phyloP scores from a whole-genome alignment of 371 early-diverging fungal genomes.

The Gilbertella persicaria region DNA sequence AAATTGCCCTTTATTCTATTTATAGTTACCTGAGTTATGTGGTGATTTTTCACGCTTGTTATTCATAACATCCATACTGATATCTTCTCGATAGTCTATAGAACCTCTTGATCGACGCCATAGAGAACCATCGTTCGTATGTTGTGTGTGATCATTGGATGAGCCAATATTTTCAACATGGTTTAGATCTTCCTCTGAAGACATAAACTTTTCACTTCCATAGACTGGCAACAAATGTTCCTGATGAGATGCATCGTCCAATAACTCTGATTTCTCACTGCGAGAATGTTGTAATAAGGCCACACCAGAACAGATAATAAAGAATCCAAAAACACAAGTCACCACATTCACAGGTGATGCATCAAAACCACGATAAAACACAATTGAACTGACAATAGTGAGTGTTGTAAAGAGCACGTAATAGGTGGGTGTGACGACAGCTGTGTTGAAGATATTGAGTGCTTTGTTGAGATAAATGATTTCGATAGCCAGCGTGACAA shows the following conservation, averaged over 20 bases:
- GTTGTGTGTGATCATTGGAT: constrained; percentile 1
- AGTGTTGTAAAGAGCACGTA: constrained; percentile 93
- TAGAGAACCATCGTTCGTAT: not conserved
- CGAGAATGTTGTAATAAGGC: constrained; percentile 41
- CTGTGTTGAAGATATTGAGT: constrained; percentile 89
- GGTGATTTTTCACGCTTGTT: constrained; percentile 1
- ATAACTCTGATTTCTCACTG: constrained; percentile 12
- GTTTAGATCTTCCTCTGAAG: constrained; percentile 18
- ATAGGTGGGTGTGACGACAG: constrained; percentile 89
- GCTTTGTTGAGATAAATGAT: constrained; percentile 97
- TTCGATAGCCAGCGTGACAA: constrained; percentile 81
- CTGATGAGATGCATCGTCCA: constrained; percentile 27
- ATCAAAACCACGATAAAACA: constrained; percentile 86
- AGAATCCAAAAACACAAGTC: constrained; percentile 88
- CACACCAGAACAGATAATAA: constrained; percentile 74
- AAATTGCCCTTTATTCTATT: too few relatives aligned
- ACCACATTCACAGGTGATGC: constrained; percentile 77
- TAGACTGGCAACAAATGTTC: constrained; percentile 7
- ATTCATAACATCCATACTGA: constrained; percentile 13
- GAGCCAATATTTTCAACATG: constrained; percentile 10
- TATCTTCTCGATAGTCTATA: constrained; percentile 16
- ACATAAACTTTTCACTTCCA: constrained; percentile 20
- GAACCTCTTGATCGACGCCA: constrained; percentile 20
- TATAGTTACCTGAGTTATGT: constrained; percentile 6
- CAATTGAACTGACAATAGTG: constrained; percentile 87